phyloP scores from a whole-genome alignment of 495 filamentous ascomycete species.

The Daldinia caldariorum region DNA sequence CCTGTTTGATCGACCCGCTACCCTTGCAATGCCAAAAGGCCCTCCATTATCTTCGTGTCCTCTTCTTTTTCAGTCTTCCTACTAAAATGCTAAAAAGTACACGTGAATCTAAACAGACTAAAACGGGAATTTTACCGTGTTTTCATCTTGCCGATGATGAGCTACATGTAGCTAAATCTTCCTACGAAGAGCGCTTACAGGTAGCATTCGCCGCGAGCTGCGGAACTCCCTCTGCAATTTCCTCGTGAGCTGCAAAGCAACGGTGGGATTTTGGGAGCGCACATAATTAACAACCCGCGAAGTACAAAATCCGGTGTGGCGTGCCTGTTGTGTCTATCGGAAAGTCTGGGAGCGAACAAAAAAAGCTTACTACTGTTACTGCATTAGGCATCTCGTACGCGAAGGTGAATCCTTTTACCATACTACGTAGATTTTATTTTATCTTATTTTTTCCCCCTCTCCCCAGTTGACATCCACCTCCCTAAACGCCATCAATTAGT shows the following conservation, averaged over 20 bases:
- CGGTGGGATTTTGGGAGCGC: conserved; percentile 30
- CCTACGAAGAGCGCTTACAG: conserved; percentile 17
- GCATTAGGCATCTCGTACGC: conserved; percentile 24
- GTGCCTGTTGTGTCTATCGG: conserved; percentile 37
- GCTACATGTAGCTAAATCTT: conserved; percentile 20
- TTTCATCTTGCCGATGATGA: conserved; percentile 19
- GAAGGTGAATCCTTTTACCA: conserved; percentile 31
- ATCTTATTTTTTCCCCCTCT: no score
- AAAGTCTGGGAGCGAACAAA: conserved; percentile 21
- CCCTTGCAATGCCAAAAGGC: conserved; percentile 29
- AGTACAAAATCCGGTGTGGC: conserved; percentile 14
- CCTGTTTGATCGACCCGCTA: conserved; percentile 33
- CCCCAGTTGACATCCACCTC: conserved; percentile 25
- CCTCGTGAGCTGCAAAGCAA: conserved; percentile 34
- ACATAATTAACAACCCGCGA: conserved; percentile 1
- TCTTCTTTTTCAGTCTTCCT: background rate
- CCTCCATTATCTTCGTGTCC: conserved; percentile 4
- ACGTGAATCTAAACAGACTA: conserved; percentile 13
- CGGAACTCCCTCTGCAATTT: conserved; percentile 40
- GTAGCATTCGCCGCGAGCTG: conserved; percentile 34
- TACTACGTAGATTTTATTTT: background rate
- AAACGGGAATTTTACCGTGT: conserved; percentile 22
- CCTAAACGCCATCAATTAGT: conserved; percentile 11
- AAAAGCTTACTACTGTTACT: conserved; percentile 42
- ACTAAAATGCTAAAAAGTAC: conserved; percentile 12